Conservation (phyloP, 2,329 filamentous ascomycete genomes). For the Biscogniauxia marginata region DNA sequence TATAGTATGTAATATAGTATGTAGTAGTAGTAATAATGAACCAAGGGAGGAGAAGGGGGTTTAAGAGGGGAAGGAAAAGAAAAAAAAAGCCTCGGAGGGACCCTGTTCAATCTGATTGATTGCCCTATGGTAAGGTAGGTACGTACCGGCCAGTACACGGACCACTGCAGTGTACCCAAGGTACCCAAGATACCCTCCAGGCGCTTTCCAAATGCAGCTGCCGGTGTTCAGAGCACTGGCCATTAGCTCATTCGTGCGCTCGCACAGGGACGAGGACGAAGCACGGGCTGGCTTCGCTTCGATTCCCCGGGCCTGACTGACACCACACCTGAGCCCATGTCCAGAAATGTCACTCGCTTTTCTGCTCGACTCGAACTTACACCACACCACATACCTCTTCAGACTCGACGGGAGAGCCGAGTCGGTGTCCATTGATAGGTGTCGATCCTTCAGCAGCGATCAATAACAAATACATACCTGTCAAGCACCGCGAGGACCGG, state of each 20-base stretch:
- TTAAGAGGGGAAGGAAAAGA: background rate
- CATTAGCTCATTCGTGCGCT: conserved; percentile 10
- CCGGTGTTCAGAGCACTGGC: conserved; percentile 14
- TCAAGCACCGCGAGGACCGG: background rate
- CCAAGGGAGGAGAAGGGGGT: background rate
- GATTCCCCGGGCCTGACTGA: conserved; percentile 9
- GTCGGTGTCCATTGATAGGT: background rate
- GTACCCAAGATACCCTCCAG: conserved; percentile 3
- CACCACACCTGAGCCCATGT: background rate
- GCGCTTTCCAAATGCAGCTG: background rate
- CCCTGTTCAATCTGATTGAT: too few species aligned
- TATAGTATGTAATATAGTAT: too few species aligned
- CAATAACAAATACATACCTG: background rate
- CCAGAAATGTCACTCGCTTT: background rate
- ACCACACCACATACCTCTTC: too few species aligned
- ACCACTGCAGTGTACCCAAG: background rate
- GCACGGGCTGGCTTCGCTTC: conserved; percentile 3
- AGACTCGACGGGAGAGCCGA: too few species aligned
- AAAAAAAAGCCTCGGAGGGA: too few species aligned
- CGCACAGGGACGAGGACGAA: conserved; percentile 1
- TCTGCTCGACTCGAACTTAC: too few species aligned
- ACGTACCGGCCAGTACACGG: background rate
- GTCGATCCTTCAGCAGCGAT: background rate
- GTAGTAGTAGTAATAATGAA: background rate
- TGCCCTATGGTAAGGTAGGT: too few species aligned